Evolutionary conservation across 306 rosid species (phyloP), one percentile per base, ranked within the genome.

Genomic region (Castanea crenata): DNA sequence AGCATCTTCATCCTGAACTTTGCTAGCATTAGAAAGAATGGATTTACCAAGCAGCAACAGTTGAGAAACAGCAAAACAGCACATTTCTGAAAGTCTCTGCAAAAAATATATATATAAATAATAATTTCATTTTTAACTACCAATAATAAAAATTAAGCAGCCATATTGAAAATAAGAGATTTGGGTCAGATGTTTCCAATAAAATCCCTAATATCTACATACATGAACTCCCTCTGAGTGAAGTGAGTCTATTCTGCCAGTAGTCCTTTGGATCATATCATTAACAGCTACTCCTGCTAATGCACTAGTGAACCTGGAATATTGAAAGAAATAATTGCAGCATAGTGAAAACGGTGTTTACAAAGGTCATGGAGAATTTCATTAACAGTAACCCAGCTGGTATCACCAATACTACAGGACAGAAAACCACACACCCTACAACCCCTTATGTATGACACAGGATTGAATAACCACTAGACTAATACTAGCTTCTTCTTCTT

Each of bases 191-290:
- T 21, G 73, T 79, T 41, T 77, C 29, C 27, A 11, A 32, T 6
- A 79, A 78, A 64, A 71, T 46, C 65, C 49, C 11, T 64, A 74
- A 64, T 49, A 84, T 81, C 56, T 71, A 57, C 90, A 51, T 92
- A 95, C 99, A 90, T 95, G 99, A 86, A 89, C 92, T 35, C 99
- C 99, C 92, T 93, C 97, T 1, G 98, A 95, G 82, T 93, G 99
- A 77, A 95, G 92, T 27, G 96, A 88, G 84, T 95, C 99, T 76
- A 95, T 62, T 88, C 98, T 84, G 83, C 93, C 89, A 29, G 91
- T 52, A 55, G 96, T 93, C 89, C 94, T 91, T 81, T 90, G 97
- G 77, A 91, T 82, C 83, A 95, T 89, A 83, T 96, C 99, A 68
- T 85, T 87, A 69, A 83, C 94, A 78, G 94, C 86, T 74, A 82